Percentiles rank a stretch among this genome's conserved stretches.
Conservation (phyloP, 441 rosid genomes). For the Bocquillonia castaneifolia region DNA sequence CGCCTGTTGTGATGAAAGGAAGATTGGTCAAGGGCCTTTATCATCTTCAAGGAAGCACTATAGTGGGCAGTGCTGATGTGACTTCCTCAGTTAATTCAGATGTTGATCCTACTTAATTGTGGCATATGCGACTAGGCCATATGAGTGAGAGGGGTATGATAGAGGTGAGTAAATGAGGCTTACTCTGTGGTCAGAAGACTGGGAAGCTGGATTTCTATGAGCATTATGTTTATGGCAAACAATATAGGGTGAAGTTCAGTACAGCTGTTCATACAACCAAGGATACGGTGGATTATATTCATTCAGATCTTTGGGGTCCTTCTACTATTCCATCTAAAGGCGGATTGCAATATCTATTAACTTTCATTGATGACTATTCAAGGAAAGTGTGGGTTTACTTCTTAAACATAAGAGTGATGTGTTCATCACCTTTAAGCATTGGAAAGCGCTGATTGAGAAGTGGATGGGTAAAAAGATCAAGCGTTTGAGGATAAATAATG, state of each 20-base stretch:
- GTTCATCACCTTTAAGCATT: neutral
- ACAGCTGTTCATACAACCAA: neutral
- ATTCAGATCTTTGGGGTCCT: neutral
- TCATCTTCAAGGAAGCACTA: neutral
- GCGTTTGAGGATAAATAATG: neutral
- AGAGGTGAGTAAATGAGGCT: neutral
- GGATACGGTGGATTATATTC: conserved; percentile 4
- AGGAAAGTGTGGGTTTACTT: neutral
- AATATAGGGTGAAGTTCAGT: neutral
- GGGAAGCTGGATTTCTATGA: neutral
- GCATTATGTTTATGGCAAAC: neutral
- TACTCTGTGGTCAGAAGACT: neutral
- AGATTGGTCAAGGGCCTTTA: neutral
- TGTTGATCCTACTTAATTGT: neutral
- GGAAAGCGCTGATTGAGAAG: neutral
- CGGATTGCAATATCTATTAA: neutral
- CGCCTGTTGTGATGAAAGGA: neutral
- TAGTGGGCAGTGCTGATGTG: neutral
- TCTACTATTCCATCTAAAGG: neutral
- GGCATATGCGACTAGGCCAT: neutral
- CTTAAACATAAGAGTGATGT: neutral
- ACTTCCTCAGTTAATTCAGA: neutral
- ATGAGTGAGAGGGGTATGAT: neutral
- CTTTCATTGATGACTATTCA: neutral
- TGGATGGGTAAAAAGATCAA: conserved; percentile 1